Evolutionary conservation across 371 early-diverging fungal genomes (phyloP), one percentile per base, ranked within the genome.

Genomic region (Mortierella sp.): DNA sequence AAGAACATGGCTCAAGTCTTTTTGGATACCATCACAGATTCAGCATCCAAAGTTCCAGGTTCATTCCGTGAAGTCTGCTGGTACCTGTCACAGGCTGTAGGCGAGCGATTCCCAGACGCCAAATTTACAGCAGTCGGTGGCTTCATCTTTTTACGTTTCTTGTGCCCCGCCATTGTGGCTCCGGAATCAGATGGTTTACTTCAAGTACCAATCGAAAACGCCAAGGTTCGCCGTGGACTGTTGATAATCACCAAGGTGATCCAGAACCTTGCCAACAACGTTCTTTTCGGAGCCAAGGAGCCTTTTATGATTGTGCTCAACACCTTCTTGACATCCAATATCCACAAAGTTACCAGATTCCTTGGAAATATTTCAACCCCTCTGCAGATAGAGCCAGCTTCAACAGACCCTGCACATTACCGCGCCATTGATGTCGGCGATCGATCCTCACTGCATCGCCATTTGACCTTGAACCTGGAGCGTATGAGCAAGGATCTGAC

Each of bases 131-230:
- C 97, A 31, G 95, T 98, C 0, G 97, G 98, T 64, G 96, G 96
- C 0, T 97, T 97, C 71, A 89, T 98, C 66, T 98, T 98, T 77
- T 83, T 98, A 69, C 93, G 99, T 6, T 96, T 98, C 90, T 89
- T 98, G 68, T 96, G 97, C 70, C 99, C 98, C 0, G 96, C 96
- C 2, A 96, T 98, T 72, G 96, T 96, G 6, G 90, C 96, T 0
- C 98, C 99, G 5, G 92, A 92, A 70, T 84, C 85, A 0, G 89
- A 91, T 65, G 89, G 88, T 3, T 63, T 91, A 31, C 65, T 89
- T 31, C 87, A 89, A 34, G 88, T 86, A 67, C 82, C 86, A 2
- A 61, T 87, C 10, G 84, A 85, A 28, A 90, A 86, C 70, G 84
- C 86, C 57, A 90, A 94, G 37, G 83, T 95, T 17, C 91, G 95